Evolutionary conservation across 148 eudicot genomes (phyloP), one percentile per base, ranked within the genome.

Genomic region (Camellia lanceoleosa): DNA sequence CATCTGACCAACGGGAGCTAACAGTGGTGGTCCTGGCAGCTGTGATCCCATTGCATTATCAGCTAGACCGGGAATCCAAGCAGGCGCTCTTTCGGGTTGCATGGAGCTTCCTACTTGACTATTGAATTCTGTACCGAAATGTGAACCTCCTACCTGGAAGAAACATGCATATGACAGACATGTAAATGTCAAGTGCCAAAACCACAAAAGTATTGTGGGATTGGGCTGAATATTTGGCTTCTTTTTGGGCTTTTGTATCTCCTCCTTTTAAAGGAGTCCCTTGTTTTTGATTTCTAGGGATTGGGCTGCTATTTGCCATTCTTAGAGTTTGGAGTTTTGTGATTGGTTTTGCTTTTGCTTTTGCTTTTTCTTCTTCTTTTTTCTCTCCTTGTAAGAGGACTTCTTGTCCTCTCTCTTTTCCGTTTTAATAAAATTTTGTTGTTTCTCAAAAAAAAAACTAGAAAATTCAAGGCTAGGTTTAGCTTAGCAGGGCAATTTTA

Each of bases 11-110:
- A 30, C 38, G 38, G 87, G 78, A 70, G 84, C 88, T 64, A 78
- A 72, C 2, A 67, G 73, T n/a, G 89, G 84, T 71, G 84, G 91
- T 19, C 90, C 87, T 30, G 90, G 89, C 63, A 82, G 88, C 76
- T 82, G 97, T 20, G 82, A 14, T 52, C 86, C 87, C 47, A 85
- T 47, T 18, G 81, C 38, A 76, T 82, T 89, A 58, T 90, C 94
- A 11, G 85, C 84, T 60, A 84, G 80, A 41, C 84, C 90, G 72
- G 92, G 90, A 42, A 83, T 87, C 98, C 98, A 92, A 44, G 81
- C 63, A 54, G 94, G 73, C 82, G 88, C 93, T 82, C 94, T 87
- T 65, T 92, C 94, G 56, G 88, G 77, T 83, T 87, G 97, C 87
- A 81, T 78, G 56, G 90, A 76, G 83, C 70, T 85, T 80, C 90